Evolutionary conservation across 768 basidiomycete genomes (phyloP), one percentile per base, ranked within the genome.

Genomic region (Lactarius sanguifluus): DNA sequence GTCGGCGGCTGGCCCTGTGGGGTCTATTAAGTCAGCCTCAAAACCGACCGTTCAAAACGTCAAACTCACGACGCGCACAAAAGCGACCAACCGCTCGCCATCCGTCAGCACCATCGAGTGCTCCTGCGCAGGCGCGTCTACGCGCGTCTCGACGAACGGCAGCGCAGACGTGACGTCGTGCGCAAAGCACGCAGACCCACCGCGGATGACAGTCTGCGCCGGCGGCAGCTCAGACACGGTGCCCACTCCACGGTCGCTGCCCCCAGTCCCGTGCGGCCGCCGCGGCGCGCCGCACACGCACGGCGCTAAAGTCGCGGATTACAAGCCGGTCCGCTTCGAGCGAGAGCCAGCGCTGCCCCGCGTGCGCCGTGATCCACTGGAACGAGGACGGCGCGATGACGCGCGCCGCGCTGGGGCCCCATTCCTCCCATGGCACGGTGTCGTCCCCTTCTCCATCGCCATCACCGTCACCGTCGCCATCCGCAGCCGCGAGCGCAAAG

Each of bases 351-450:
- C 62, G 66, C 23, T 67, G 62, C 8, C 62, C 66, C 2, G 66
- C 62, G 34, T 67, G 62, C 20, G 62, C 66, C 23, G 66, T 67
- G 41, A 67, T 67, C 66, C 62, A 67, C 52, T 67, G 62, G 41
- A 64, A 67, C 16, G 52, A 13, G 0, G 52, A 10, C 6, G 66
- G 66, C 3, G 54, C 20, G 62, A 67, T 59, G 50, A 67, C 58
- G 34, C 62, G 66, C 25, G 62, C 25, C 15, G 62, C 25, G 34
- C 28, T 18, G 20, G 62, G 62, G 1, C 66, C 66, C 66, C 66
- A 67, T 23, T 62, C 57, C 4, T 54, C 62, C 66, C 66, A 67
- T 1, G 57, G 40, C 12, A 61, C 23, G 13, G 25, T 25, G 50
- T 52, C 28, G 18, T 32, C 5, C 25, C 56, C 32, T 18, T 18